Percentiles rank a stretch among this genome's conserved stretches.
Conservation (phyloP, 1,284 basidiomycete species). For the Apiotrichum sp. region DNA sequence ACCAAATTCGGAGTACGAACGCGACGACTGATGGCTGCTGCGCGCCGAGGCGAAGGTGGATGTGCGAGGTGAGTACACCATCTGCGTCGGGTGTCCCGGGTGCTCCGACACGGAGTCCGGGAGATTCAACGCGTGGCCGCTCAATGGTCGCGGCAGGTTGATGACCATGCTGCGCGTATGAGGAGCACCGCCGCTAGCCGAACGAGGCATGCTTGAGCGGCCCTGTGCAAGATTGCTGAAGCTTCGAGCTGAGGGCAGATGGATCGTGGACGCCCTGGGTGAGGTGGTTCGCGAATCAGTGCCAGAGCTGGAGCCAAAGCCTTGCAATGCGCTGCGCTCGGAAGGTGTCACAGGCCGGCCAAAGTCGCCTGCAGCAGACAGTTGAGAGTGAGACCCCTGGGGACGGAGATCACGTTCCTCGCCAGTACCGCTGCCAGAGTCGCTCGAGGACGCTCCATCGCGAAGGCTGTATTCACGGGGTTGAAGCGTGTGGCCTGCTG, state of each 20-base stretch:
- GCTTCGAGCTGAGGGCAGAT: not conserved
- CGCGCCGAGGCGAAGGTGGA: not conserved
- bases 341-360: not conserved
- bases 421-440: not conserved
- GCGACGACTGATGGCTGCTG: not conserved
- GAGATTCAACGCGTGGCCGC: not conserved
- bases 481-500: not conserved
- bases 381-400: not conserved
- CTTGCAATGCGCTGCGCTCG: not conserved
- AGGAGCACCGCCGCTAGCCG: constrained; percentile 9
- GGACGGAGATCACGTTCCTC: not conserved
- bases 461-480: not conserved
- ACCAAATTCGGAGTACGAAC: not conserved
- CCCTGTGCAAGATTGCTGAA: constrained; percentile 1
- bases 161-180: constrained; percentile 11
- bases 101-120: not conserved
- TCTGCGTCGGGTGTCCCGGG: not conserved
- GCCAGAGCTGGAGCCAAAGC: constrained; percentile 6
- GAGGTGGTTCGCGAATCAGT: constrained; percentile 11
- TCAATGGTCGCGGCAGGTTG: constrained; percentile 12
- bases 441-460: not conserved
- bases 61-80: not conserved
- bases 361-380: not conserved
- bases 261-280: constrained; percentile 5
- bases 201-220: not conserved